phyloP scores from a whole-genome alignment of 2,329 filamentous ascomycete species.

The Botryotinia calthae region DNA sequence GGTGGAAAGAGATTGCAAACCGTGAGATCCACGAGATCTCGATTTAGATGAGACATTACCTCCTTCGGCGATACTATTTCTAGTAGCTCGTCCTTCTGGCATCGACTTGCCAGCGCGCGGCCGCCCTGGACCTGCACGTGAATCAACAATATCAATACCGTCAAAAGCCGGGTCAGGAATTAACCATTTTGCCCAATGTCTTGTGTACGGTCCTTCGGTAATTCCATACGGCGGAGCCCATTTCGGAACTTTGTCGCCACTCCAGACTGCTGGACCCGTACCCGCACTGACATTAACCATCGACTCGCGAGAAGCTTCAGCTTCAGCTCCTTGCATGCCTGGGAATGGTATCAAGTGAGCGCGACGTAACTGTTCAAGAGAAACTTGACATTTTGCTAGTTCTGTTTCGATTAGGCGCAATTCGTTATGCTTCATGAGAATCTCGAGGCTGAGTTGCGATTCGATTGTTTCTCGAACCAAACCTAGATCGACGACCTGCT shows the following conservation, averaged over 20 bases:
- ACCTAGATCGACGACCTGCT: constrained; percentile 29
- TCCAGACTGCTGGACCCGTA: constrained; percentile 65
- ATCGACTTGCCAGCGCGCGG: constrained; percentile 44
- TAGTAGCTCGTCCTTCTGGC: constrained; percentile 72
- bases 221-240: constrained; percentile 90
- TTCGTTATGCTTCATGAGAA: constrained; percentile 91
- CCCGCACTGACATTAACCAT: constrained; percentile 72
- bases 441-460: constrained; percentile 86
- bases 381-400: constrained; percentile 90
- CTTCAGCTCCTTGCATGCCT: constrained; percentile 56
- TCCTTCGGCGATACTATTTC: constrained; percentile 66
- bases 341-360: constrained; percentile 92
- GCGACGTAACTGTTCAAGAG: constrained; percentile 87
- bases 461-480: constrained; percentile 55
- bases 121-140: constrained; percentile 29
- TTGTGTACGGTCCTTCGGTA: constrained; percentile 85
- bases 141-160: constrained; percentile 52
- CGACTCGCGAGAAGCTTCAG: constrained; percentile 49
- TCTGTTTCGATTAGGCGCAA: constrained; percentile 93
- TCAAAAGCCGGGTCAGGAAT: constrained; percentile 87
- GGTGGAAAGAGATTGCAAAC: constrained; percentile 66
- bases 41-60: constrained; percentile 46
- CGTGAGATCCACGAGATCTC: constrained; percentile 58
- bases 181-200: constrained; percentile 95
- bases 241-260: constrained; percentile 64